Evolutionary conservation across 2,329 filamentous ascomycete genomes (phyloP), one percentile per base, ranked within the genome.

Genomic region (Chrysosporium keratinophilum): DNA sequence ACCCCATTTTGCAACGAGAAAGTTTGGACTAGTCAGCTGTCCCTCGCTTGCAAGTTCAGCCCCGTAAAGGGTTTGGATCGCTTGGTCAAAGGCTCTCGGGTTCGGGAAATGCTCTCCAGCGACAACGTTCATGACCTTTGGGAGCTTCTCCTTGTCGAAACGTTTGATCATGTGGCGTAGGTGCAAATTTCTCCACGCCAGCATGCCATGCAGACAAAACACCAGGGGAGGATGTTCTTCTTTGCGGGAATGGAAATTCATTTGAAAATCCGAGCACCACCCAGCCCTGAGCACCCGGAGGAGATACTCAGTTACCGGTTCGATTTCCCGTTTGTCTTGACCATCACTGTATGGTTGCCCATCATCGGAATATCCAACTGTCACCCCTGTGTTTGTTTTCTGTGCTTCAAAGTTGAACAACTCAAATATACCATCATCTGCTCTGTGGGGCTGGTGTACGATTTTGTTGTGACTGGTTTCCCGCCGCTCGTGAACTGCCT

Each of bases 1-100:
- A 9, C 46, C 46, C 31, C 61, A 62, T 2, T 56, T 59, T 1
- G 61, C 41, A 3, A 47, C 44, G 3, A 54, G 43, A 7, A 61
- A 53, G 1, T 61, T 61, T 31, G 47, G 47, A 11, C 40, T 28
- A 31, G 2, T 58, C 46, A 67, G 56, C 17, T 58, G 55, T 1
- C 51, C 17, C 9, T 45, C 39, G 20, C 11, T 52, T 0, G 67
- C 19, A 5, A 65, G 44, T 7, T 61, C 57, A 34, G 57, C 41
- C 0, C 64, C 65, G 42, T 68, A 68, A 2, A 67, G 45, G 46
- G 59, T 56, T 43, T 63, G 59, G n/a, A 67, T 17, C 3, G 61
- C 65, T 12, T 59, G 45, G 19, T 62, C 60, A 43, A 67, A 63
- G 0, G 60, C 60, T 23, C 60, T 59, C 37, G 62, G 44, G 19